Evolutionary conservation across 352 stramenopile species (phyloP), one percentile per base, ranked within the genome.

Genomic region (Thraustochytrium striatum): DNA sequence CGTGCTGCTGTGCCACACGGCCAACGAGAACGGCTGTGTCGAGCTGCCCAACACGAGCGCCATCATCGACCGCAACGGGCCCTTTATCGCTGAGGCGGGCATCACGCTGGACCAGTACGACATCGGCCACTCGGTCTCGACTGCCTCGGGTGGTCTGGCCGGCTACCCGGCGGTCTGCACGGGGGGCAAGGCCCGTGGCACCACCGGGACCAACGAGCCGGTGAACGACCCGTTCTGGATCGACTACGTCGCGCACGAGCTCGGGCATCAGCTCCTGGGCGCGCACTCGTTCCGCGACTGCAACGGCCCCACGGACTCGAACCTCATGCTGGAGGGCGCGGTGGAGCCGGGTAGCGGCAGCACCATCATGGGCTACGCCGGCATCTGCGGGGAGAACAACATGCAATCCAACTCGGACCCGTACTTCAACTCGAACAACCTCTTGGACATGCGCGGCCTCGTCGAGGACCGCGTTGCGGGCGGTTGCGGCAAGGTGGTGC

Each of bases 291-390:
- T 80, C 28, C 33, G 58, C 3, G 70, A 80, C 47, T 80, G 70
- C 36, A 57, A 33, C 13, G n/a, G 7, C 32, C 25, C 47, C 47
- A 57, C 19, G 47, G 25, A 57, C 47, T 57, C 47, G 25, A n/a
- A 75, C 5, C 2, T 80, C 21, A 80, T 80, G 70, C 9, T 28
- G 30, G 8, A 19, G 0, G 25, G 57, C 41, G 70, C 70, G 16
- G 61, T 81, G 19, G 70, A 80, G 58, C 70, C 70, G n/a, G 70
- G 70, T 5, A 79, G 57, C 32, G 70, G 70, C 19, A 28, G 57
- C 19, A 80, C 70, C n/a, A 80, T 80, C 58, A 80, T 80, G 70
- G 58, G 70, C 25, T 80, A 80, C 28, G 70, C 70, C 11, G 68
- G 68, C 38, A 28, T 70, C 19, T 80, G 70, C 36, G 32, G 47